Evolutionary conservation across 2,329 filamentous ascomycete genomes (phyloP).

Genomic region (Pseudocercospora fijiensis): DNA sequence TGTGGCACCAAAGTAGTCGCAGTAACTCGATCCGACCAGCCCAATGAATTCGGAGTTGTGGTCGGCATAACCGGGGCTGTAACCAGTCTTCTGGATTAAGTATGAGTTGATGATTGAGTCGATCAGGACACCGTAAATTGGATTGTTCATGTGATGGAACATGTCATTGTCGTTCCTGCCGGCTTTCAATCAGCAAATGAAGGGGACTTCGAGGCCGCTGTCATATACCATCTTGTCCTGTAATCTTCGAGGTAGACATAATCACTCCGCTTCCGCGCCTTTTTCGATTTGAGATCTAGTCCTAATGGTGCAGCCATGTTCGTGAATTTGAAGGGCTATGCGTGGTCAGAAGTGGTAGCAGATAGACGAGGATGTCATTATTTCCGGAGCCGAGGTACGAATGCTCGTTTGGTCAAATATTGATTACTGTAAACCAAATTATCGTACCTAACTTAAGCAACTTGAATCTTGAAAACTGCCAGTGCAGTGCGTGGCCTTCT

Average conservation of each 20-base stretch:
- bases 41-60: conserved; percentile 69
- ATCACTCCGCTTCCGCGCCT: conserved; percentile 57
- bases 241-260: conserved; percentile 80
- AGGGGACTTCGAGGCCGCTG: background rate
- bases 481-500: background rate
- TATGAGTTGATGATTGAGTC: conserved; percentile 90
- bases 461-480: no score
- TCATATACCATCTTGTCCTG: conserved; percentile 73
- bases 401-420: background rate
- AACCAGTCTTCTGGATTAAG: conserved; percentile 73
- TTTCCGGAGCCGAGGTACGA: conserved; percentile 1
- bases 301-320: conserved; percentile 42
- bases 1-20: conserved; percentile 74
- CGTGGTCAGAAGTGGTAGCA: background rate
- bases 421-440: background rate
- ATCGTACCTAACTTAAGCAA: background rate
- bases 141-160: conserved; percentile 73
- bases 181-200: background rate
- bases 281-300: conserved; percentile 40
- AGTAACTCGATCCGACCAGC: conserved; percentile 80
- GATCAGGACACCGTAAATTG: conserved; percentile 47
- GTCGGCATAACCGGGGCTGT: conserved; percentile 63
- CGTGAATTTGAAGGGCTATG: background rate
- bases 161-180: conserved; percentile 90
- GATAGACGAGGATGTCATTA: background rate